Evolutionary conservation across 2,329 filamentous ascomycete species (phyloP).

Genomic region (Aspergillus versicolor): DNA sequence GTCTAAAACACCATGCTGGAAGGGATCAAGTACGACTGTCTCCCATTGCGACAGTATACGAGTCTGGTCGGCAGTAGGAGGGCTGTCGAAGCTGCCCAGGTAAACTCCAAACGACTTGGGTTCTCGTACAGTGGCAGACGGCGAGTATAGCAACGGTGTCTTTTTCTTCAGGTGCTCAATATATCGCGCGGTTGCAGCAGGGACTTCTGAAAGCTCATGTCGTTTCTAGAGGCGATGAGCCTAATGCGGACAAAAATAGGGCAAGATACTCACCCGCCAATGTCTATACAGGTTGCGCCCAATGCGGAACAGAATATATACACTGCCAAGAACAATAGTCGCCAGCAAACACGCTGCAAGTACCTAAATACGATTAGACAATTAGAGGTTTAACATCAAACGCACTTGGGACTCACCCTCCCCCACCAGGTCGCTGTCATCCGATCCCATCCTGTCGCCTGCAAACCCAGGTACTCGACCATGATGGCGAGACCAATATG

Average conservation of each 20-base stretch:
- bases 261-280: conserved; percentile 12
- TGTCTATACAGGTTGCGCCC: conserved; percentile 6
- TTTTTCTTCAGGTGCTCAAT: conserved; percentile 14
- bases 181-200: conserved; percentile 9
- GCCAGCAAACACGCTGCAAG: conserved; percentile 15
- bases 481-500: conserved; percentile 3
- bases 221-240: conserved; percentile 7
- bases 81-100: conserved; percentile 31
- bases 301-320: conserved; percentile 14
- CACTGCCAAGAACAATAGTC: conserved; percentile 12
- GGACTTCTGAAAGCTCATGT: conserved; percentile 14
- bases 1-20: conserved; percentile 28
- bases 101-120: conserved; percentile 33
- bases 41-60: conserved; percentile 35
- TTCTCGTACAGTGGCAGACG: neutral
- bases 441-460: conserved; percentile 19
- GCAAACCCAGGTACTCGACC: conserved; percentile 19
- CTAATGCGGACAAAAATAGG: neutral
- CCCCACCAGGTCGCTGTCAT: conserved; percentile 21
- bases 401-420: conserved; percentile 2
- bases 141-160: neutral
- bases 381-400: neutral
- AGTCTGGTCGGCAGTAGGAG: conserved; percentile 27
- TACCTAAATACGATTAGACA: conserved; percentile 9
- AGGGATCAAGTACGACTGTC: conserved; percentile 35